Evolutionary conservation across 257 asterid genomes (phyloP).

Genomic region (Solanum lycopersicoides): DNA sequence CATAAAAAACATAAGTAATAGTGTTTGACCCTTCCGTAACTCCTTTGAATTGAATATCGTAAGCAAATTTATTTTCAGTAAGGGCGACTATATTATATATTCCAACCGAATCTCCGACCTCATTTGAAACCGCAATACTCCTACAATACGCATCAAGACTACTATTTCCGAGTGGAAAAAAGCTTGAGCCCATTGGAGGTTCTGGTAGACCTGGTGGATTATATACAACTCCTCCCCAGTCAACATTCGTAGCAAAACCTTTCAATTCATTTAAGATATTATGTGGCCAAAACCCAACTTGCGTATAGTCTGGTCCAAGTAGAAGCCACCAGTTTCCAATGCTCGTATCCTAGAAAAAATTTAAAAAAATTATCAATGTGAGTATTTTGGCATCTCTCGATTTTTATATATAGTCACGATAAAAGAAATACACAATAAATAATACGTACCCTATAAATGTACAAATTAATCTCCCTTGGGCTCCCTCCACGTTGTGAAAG

Average conservation of each 20-base stretch:
- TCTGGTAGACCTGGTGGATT: not conserved
- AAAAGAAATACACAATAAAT: not conserved
- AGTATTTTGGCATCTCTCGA: not conserved
- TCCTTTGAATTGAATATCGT: not conserved
- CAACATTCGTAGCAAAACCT: not conserved
- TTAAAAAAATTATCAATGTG: not conserved
- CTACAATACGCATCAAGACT: not conserved
- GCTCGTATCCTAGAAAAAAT: not conserved
- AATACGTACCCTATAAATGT: not conserved
- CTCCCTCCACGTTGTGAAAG: not conserved
- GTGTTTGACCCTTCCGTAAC: not conserved
- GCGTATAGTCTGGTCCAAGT: not conserved
- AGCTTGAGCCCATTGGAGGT: not conserved
- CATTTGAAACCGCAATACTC: not conserved
- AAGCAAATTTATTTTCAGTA: not conserved
- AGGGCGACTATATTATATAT: not conserved
- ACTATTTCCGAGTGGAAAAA: not conserved
- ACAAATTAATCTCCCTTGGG: not conserved
- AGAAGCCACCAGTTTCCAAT: not conserved
- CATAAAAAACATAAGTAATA: not conserved
- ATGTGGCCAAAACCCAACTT: not conserved
- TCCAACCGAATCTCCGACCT: not conserved
- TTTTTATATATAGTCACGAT: not conserved
- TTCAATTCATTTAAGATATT: not conserved
- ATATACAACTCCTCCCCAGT: not conserved